These are phyloP conservation scores for Pichia paraexigua DNA, from an alignment of 805 yeast species.

Conservation along the genomic window DNA sequence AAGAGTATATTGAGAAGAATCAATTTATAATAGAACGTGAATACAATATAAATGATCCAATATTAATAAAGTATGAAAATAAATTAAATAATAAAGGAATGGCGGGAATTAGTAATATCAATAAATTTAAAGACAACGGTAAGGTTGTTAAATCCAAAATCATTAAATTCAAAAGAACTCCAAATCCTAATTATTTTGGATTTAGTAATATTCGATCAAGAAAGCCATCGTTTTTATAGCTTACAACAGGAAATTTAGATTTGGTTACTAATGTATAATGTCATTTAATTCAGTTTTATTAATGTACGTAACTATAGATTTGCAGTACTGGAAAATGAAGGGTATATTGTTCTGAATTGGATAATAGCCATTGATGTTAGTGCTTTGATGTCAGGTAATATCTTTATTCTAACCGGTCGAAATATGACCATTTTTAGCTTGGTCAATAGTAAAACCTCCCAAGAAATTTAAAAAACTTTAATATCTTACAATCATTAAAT, in stretches of 20 bases:
- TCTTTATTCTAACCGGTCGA: too few relatives aligned
- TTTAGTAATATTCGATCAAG: conserved; percentile 36
- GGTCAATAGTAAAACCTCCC: too few relatives aligned
- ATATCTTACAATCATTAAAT: background rate
- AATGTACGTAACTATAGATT: too few relatives aligned
- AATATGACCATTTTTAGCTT: too few relatives aligned
- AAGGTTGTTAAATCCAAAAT: conserved; percentile 29
- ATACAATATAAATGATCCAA: conserved; percentile 29
- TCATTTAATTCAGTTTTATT: too few relatives aligned
- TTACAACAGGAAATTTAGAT: background rate
- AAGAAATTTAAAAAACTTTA: too few relatives aligned
- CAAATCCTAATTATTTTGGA: conserved; percentile 42
- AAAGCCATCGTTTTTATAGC: conserved; percentile 36
- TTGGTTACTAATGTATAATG: too few relatives aligned
- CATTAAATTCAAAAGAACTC: conserved; percentile 35
- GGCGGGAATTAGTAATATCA: background rate
- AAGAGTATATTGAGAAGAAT: conserved; percentile 8
- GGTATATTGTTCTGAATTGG: too few relatives aligned
- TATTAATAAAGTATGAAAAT: conserved; percentile 29
- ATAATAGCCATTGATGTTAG: too few relatives aligned
- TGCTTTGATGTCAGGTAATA: too few relatives aligned
- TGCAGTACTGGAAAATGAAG: too few relatives aligned
- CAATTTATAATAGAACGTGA: conserved; percentile 27
- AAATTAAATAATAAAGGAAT: conserved; percentile 6
- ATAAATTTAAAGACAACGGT: conserved; percentile 14